Evolutionary conservation across 23 red algal species (phyloP), one percentile per base, ranked within the genome.

Genomic region (Gracilariopsis chorda): DNA sequence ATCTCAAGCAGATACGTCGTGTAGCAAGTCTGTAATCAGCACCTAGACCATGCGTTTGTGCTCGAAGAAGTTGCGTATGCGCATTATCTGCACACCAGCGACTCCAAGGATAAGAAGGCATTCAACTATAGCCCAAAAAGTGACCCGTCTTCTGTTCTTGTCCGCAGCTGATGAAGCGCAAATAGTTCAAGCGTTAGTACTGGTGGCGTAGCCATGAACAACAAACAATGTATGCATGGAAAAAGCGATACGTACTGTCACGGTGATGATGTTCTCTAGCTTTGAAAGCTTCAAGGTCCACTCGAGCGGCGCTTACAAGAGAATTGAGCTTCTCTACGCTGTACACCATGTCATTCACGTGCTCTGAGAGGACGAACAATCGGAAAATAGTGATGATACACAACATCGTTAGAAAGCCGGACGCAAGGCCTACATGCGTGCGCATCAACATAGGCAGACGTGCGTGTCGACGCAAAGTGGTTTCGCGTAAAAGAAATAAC

Each of bases 291-390:
- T 88, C 92, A 4, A 94, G 60, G 52, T 94, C 92, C 14, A 94
- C 77, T 45, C 84, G 52, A n/a, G 92, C 92, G 40, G 92, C 92
- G 56, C 76, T 88, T 58, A 94, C 92, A 27, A 94, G 67, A 23
- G 92, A 87, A 61, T 94, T 94, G 0, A 94, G 76, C 48, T 87
- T 86, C 57, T 94, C 92, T 25, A 94, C 92, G 53, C 82, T 83
- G 62, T 94, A 94, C 62, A 94, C 92, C 92, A 94, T 86, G 55
- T 94, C 92, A 36, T 86, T 87, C 61, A 94, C 92, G 69, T 94
- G 92, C 61, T 94, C 92, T 94, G 48, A 28, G 4, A 45, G 19
- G 8, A 47, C 16, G 48, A 80, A n/a, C n/a, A n/a, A n/a, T n/a
- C n/a, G n/a, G n/a, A n/a, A n/a, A n/a, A n/a, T n/a, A n/a, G n/a